A percentile compares a stretch with the other conserved stretches of the same genome.
phyloP scores from a whole-genome alignment of 345 rosid species.

The Draba incana region DNA sequence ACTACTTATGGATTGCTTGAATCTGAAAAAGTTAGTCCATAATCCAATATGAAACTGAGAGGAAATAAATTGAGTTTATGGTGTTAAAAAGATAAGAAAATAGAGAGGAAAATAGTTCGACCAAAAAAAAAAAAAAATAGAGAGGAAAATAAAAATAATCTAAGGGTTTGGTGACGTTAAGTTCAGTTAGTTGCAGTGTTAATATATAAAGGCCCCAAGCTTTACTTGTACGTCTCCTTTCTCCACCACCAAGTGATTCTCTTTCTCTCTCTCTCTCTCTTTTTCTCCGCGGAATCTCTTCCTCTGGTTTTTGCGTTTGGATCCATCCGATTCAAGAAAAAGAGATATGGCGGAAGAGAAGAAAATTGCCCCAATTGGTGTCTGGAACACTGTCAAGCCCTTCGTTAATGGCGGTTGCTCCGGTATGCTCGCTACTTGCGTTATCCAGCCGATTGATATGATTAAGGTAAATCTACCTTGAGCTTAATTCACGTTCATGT shows the following conservation, averaged over 20 bases:
- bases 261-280: constrained; percentile 19
- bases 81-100: too few relatives aligned
- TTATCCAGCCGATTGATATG: constrained; percentile 97
- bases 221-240: constrained; percentile 17
- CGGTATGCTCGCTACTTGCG: constrained; percentile 99
- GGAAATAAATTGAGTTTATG: background rate
- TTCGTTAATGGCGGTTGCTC: constrained; percentile 95
- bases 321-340: constrained; percentile 7
- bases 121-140: background rate
- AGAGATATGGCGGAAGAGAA: constrained; percentile 67
- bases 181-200: constrained; percentile 28
- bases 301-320: constrained; percentile 1
- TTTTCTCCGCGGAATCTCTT: constrained; percentile 25
- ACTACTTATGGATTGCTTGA: constrained; percentile 13
- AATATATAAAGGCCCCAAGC: constrained; percentile 36
- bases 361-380: constrained; percentile 60
- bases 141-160: background rate
- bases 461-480: constrained; percentile 60
- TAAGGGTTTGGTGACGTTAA: constrained; percentile 36
- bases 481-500: background rate
- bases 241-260: constrained; percentile 42
- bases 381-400: constrained; percentile 88
- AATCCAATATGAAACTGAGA: background rate
- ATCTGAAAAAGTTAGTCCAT: background rate
- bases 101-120: too few relatives aligned